Percentiles rank a stretch among this genome's conserved stretches.
Conservation (phyloP, 2,329 filamentous ascomycete genomes). For the Colletotrichum sp. region DNA sequence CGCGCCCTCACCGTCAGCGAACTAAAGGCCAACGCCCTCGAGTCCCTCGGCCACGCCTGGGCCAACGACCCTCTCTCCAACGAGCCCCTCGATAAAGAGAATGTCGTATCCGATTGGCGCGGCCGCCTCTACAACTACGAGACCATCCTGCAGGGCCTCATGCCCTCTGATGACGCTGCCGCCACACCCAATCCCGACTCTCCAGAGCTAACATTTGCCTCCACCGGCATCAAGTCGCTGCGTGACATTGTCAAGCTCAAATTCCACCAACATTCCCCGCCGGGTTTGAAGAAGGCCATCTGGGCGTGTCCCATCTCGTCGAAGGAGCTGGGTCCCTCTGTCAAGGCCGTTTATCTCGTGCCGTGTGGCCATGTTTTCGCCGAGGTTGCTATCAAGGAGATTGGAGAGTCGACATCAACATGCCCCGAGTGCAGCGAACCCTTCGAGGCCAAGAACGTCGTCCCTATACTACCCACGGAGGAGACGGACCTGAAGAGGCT, state of each 20-base stretch:
- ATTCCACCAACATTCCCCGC: slow-evolving; percentile 58
- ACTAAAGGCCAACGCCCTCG: slow-evolving; percentile 85
- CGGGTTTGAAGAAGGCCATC: slow-evolving; percentile 54
- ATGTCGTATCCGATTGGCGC: slow-evolving; percentile 82
- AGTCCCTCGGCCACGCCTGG: slow-evolving; percentile 88
- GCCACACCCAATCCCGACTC: slow-evolving; percentile 29
- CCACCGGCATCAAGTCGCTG: slow-evolving; percentile 74
- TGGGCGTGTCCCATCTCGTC: slow-evolving; percentile 89
- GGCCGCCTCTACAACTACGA: slow-evolving; percentile 97
- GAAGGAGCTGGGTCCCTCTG: slow-evolving; percentile 80
- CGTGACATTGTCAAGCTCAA: slow-evolving; percentile 88
- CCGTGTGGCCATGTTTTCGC: slow-evolving; percentile 96
- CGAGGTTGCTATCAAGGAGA: slow-evolving; percentile 82
- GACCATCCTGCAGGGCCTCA: slow-evolving; percentile 71
- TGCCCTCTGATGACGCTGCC: slow-evolving; percentile 45
- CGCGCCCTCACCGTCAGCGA: slow-evolving; percentile 82
- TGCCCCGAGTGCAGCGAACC: slow-evolving; percentile 77
- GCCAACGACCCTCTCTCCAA: slow-evolving; percentile 86
- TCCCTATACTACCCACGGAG: slow-evolving; percentile 79
- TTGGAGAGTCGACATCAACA: slow-evolving; percentile 65
- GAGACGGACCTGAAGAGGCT: slow-evolving; percentile 75
- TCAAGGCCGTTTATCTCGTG: slow-evolving; percentile 86
- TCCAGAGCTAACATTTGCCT: slow-evolving; percentile 43
- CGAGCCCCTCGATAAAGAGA: slow-evolving; percentile 69
- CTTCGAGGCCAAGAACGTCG: slow-evolving; percentile 77